These are phyloP conservation scores for Endothia cerciana DNA, from an alignment of 2,329 filamentous ascomycete genomes.

Conservation along the genomic window DNA sequence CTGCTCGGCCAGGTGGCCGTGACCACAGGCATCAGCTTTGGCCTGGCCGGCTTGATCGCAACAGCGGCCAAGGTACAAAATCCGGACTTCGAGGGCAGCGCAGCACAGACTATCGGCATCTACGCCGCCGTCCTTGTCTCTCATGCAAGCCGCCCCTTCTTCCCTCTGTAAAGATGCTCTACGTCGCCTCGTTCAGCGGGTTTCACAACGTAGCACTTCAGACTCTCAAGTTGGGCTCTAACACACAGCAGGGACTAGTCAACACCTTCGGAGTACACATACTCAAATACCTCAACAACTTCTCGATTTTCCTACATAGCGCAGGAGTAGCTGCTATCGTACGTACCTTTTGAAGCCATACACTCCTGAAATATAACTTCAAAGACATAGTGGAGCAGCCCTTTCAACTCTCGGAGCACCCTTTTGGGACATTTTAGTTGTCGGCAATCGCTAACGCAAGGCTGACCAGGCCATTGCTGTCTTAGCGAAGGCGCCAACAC, in stretches of 20 bases:
- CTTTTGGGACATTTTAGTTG: background rate
- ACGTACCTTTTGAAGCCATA: background rate
- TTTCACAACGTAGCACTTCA: background rate
- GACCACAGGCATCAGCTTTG: constrained; percentile 48
- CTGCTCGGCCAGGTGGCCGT: constrained; percentile 46
- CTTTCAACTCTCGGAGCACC: background rate
- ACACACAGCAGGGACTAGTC: constrained; percentile 49
- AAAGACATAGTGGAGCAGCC: background rate
- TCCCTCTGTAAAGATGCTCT: background rate
- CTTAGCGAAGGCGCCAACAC: constrained; percentile 59
- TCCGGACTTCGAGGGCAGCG: constrained; percentile 44
- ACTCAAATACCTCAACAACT: constrained; percentile 61
- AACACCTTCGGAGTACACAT: constrained; percentile 62
- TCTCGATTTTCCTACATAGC: constrained; percentile 58
- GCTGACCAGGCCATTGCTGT: constrained; percentile 51
- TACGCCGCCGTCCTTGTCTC: constrained; percentile 60
- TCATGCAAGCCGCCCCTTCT: background rate
- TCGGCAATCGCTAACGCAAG: background rate
- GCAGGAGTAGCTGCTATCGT: constrained; percentile 52
- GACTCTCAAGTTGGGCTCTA: background rate
- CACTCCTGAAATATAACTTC: background rate
- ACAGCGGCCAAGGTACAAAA: constrained; percentile 44
- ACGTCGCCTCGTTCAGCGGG: background rate
- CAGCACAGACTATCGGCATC: constrained; percentile 59
- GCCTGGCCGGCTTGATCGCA: constrained; percentile 43